phyloP scores from a whole-genome alignment of 352 stramenopile species.

The Blastocystis sp. region DNA sequence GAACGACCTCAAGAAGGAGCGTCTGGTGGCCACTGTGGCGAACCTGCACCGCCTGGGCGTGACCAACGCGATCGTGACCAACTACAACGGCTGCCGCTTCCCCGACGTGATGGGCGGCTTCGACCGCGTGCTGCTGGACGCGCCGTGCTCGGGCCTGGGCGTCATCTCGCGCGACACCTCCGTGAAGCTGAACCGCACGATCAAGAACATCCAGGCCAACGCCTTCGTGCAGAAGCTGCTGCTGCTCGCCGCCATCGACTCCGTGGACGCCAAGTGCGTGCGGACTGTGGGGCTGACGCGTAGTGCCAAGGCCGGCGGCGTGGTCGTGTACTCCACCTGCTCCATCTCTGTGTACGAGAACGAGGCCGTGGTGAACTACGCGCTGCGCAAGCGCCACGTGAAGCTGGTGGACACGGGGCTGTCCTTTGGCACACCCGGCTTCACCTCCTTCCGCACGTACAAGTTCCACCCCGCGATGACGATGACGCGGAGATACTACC shows the following conservation, averaged over 20 bases:
- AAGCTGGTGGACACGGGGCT: conserved; percentile 92
- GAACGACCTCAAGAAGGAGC: conserved; percentile 97
- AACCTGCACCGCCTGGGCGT: conserved; percentile 97
- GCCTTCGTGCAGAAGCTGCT: conserved; percentile 98
- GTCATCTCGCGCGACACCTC: conserved; percentile 95
- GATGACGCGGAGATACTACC: conserved; percentile 94
- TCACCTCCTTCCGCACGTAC: conserved; percentile 82
- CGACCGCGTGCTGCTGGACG: conserved; percentile 95
- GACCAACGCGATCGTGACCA: conserved; percentile 90
- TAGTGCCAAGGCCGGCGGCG: conserved; percentile 84
- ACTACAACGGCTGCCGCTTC: conserved; percentile 91
- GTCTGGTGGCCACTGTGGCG: conserved; percentile 91
- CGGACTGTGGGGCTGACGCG: neutral
- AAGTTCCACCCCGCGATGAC: conserved; percentile 93
- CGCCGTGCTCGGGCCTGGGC: conserved; percentile 92
- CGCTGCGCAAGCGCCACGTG: conserved; percentile 92
- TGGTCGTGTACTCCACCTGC: conserved; percentile 99
- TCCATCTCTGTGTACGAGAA: conserved; percentile 80
- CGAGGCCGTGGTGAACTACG: conserved; percentile 97
- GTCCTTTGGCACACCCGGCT: conserved; percentile 88
- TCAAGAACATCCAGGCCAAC: conserved; percentile 85
- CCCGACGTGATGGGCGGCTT: conserved; percentile 90
- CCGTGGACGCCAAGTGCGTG: conserved; percentile 86
- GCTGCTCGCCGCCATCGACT: conserved; percentile 95
- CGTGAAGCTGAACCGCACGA: conserved; percentile 95